Evolutionary conservation across 371 early-diverging fungal species (phyloP).

Genomic region (Mucor piriformis): DNA sequence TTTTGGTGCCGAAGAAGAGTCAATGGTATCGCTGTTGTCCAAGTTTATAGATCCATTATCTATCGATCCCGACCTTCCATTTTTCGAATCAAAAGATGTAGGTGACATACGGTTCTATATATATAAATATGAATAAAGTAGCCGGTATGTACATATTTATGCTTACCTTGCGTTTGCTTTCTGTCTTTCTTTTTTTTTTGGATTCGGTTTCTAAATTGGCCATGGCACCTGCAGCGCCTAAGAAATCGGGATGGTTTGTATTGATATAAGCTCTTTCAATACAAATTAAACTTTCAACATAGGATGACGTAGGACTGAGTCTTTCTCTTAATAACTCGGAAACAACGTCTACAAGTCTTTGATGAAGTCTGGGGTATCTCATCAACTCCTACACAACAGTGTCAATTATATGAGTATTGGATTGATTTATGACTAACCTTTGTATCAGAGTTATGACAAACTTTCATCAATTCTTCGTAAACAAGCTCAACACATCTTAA

Average conservation of each 20-base stretch:
- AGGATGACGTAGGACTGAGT: constrained; percentile 72
- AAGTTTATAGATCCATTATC: constrained; percentile 14
- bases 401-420: background rate
- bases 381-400: constrained; percentile 60
- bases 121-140: background rate
- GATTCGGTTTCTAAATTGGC: constrained; percentile 56
- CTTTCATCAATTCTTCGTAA: constrained; percentile 87
- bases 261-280: constrained; percentile 93
- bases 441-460: constrained; percentile 86
- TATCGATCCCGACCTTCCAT: constrained; percentile 1
- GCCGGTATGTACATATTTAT: background rate
- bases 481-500: constrained; percentile 84
- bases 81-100: constrained; percentile 10
- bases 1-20: constrained; percentile 26
- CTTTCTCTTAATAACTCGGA: constrained; percentile 83
- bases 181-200: constrained; percentile 55
- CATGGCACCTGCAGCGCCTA: constrained; percentile 85
- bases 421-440: constrained; percentile 46
- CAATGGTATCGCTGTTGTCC: background rate
- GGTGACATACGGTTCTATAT: constrained; percentile 12
- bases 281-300: constrained; percentile 85
- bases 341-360: constrained; percentile 79
- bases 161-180: constrained; percentile 25
- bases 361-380: constrained; percentile 85
- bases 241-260: constrained; percentile 93